Evolutionary conservation across 129 eudicot species (phyloP).

Genomic region (Chrysanthemum makinoi): DNA sequence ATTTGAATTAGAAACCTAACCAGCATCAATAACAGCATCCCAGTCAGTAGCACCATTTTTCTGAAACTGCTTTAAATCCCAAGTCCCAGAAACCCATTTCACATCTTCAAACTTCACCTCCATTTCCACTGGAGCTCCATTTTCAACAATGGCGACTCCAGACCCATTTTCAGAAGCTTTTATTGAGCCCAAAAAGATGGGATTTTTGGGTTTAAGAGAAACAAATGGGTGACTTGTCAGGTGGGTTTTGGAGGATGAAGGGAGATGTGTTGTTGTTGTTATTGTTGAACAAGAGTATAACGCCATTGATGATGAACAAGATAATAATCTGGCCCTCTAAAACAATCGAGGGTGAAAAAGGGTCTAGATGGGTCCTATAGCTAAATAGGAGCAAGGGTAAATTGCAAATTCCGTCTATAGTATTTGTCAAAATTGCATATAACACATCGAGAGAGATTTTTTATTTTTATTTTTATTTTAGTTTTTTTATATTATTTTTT

Average conservation of each 20-base stretch:
- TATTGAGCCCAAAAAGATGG: conserved; percentile 17
- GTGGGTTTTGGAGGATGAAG: conserved; percentile 43
- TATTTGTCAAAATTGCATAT: too few relatives aligned
- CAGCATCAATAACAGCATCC: conserved; percentile 99
- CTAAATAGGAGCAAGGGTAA: too few relatives aligned
- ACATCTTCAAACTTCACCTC: conserved; percentile 50
- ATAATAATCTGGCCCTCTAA: too few relatives aligned
- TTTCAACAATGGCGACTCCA: conserved; percentile 35
- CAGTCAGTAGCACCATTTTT: conserved; percentile 74
- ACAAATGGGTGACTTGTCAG: conserved; percentile 18
- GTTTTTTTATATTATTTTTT: too few relatives aligned
- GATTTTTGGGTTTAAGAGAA: conserved; percentile 33
- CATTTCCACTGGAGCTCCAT: conserved; percentile 35
- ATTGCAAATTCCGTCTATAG: too few relatives aligned
- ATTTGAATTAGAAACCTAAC: conserved; percentile 31
- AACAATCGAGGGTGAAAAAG: too few relatives aligned
- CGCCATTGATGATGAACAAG: conserved; percentile 39
- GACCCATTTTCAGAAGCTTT: conserved; percentile 57
- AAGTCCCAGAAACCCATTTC: conserved; percentile 90
- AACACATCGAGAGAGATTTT: too few relatives aligned
- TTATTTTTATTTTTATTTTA: too few relatives aligned
- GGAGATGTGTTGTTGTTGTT: conserved; percentile 32
- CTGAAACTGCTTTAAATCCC: conserved; percentile 82
- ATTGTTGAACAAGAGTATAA: conserved; percentile 29
- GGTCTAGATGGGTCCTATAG: too few relatives aligned